phyloP scores from a whole-genome alignment of 2,329 filamentous ascomycete genomes.

The Aspergillus udagawae region DNA sequence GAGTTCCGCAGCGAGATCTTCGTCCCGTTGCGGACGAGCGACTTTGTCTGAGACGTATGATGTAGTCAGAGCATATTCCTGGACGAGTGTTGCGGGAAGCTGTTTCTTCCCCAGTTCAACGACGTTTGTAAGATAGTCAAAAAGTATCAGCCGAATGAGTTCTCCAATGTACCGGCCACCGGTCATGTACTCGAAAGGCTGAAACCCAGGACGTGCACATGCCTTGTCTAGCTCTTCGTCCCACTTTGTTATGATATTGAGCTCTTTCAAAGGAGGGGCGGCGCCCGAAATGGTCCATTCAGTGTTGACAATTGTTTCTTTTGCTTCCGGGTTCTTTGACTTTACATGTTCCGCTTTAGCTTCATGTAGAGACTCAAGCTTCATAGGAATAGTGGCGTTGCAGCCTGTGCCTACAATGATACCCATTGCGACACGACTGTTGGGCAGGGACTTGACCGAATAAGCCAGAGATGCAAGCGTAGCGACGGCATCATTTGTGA shows the following conservation, averaged over 20 bases:
- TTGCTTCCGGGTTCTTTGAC: constrained; percentile 46
- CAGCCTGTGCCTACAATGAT: constrained; percentile 78
- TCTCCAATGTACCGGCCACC: constrained; percentile 74
- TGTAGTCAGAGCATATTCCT: constrained; percentile 64
- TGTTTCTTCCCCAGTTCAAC: constrained; percentile 32
- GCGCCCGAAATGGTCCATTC: constrained; percentile 80
- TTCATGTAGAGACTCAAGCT: constrained; percentile 57
- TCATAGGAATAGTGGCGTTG: constrained; percentile 75
- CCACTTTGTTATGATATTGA: constrained; percentile 64
- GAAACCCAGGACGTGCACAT: constrained; percentile 69
- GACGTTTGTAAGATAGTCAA: constrained; percentile 58
- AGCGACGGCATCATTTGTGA: constrained; percentile 77
- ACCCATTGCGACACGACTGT: constrained; percentile 69
- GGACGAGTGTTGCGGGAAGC: constrained; percentile 54
- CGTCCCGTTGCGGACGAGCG: constrained; percentile 50
- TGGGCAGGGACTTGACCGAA: constrained; percentile 57
- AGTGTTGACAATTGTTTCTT: constrained; percentile 74
- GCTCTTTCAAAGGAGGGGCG: constrained; percentile 60
- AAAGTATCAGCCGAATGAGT: constrained; percentile 65
- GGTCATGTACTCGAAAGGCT: constrained; percentile 82
- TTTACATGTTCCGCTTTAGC: constrained; percentile 56
- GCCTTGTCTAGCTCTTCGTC: constrained; percentile 63
- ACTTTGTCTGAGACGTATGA: constrained; percentile 69
- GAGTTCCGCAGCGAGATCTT: constrained; percentile 44
- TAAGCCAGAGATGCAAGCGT: constrained; percentile 76